phyloP scores from a whole-genome alignment of 768 basidiomycete genomes.

The Rhodotorula babjevae region DNA sequence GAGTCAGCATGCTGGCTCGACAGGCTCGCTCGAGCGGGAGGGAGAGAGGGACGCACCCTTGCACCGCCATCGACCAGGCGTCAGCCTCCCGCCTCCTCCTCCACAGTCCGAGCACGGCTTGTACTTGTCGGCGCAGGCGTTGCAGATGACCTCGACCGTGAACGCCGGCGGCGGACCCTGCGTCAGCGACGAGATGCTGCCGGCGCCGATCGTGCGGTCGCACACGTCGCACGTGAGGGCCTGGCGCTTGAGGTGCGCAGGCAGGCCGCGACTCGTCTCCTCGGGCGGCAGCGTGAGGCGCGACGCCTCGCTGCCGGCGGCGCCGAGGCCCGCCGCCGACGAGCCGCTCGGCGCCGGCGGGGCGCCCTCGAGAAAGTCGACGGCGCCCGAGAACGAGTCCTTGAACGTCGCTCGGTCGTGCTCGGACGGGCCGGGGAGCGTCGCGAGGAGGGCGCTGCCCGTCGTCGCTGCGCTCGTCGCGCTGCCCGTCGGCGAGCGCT shows the following conservation, averaged over 20 bases:
- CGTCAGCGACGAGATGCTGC: neutral
- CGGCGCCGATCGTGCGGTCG: conserved; percentile 15
- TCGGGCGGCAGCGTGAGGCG: conserved; percentile 4
- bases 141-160: conserved; percentile 21
- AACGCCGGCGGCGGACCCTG: conserved; percentile 1
- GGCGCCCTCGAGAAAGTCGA: conserved; percentile 5
- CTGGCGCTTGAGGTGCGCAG: conserved; percentile 1
- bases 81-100: neutral
- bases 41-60: neutral
- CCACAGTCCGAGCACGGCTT: conserved; percentile 15
- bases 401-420: conserved; percentile 5
- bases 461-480: neutral
- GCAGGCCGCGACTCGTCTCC: conserved; percentile 4
- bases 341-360: neutral
- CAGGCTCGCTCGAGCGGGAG: too few species aligned
- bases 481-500: neutral
- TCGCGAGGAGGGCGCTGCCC: neutral
- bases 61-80: conserved; percentile 1
- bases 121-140: conserved; percentile 6
- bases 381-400: conserved; percentile 18
- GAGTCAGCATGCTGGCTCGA: neutral
- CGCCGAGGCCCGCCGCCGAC: neutral
- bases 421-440: neutral
- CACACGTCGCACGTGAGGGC: conserved; percentile 21
- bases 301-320: neutral